Conservation (phyloP, 768 basidiomycete species). For the Suillus tomentosus region DNA sequence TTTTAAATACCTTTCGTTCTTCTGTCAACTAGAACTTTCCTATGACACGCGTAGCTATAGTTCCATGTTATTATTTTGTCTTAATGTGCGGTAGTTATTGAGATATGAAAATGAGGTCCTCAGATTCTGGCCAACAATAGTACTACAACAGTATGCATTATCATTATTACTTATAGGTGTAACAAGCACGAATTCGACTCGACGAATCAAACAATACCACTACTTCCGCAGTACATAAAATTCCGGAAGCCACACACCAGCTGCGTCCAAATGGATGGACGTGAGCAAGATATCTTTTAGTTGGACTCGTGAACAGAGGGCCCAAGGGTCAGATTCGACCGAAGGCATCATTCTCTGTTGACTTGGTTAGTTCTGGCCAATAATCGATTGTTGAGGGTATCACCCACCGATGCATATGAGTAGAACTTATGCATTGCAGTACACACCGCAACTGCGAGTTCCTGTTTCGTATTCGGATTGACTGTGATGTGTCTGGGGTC, state of each 20-base stretch:
- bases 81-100: no score
- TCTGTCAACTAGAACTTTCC: no score
- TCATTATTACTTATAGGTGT: neutral
- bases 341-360: neutral
- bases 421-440: neutral
- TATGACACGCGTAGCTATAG: no score
- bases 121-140: no score
- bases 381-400: neutral
- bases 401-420: neutral
- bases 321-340: constrained; percentile 21
- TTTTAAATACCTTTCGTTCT: no score
- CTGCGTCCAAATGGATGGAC: constrained; percentile 24
- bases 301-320: constrained; percentile 15
- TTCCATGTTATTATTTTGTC: no score
- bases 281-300: constrained; percentile 23
- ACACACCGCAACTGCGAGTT: constrained; percentile 5
- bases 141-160: no score
- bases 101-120: no score
- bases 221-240: constrained; percentile 26
- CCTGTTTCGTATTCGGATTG: constrained; percentile 19
- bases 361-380: neutral
- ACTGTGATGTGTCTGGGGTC: constrained; percentile 16
- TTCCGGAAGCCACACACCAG: constrained; percentile 29
- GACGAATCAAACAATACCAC: neutral
- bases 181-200: neutral